Evolutionary conservation across 2,329 filamentous ascomycete species (phyloP).

Genomic region (Cladophialophora yegresii): DNA sequence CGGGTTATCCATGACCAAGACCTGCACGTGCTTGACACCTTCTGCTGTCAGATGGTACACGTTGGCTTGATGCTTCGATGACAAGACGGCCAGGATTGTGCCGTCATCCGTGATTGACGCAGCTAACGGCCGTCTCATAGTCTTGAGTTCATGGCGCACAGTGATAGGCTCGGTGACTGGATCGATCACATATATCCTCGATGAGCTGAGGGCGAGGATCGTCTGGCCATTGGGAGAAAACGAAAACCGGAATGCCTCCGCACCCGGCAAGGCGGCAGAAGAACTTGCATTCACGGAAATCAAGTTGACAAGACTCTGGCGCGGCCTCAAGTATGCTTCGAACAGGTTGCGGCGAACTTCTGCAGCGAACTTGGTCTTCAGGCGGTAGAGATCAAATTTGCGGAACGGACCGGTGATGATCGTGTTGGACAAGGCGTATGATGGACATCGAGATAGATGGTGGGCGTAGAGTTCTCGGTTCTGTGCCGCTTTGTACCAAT

Average conservation of each 20-base stretch:
- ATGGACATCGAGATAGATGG: slow-evolving; percentile 49
- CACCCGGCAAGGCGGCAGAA: slow-evolving; percentile 74
- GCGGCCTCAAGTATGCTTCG: slow-evolving; percentile 71
- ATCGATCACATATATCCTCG: slow-evolving; percentile 77
- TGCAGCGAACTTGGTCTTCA: slow-evolving; percentile 67
- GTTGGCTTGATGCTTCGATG: slow-evolving; percentile 80
- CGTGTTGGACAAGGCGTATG: slow-evolving; percentile 45
- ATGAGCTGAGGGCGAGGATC: slow-evolving; percentile 80
- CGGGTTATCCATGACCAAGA: slow-evolving; percentile 74
- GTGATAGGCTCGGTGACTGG: slow-evolving; percentile 60
- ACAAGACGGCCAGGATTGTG: slow-evolving; percentile 73
- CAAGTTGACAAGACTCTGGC: slow-evolving; percentile 71
- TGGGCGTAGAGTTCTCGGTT: slow-evolving; percentile 49
- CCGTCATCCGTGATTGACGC: slow-evolving; percentile 80
- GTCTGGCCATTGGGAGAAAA: slow-evolving; percentile 74
- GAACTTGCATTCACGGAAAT: slow-evolving; percentile 83
- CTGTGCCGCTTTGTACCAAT: slow-evolving; percentile 50
- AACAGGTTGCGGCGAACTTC: slow-evolving; percentile 78
- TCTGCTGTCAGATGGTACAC: slow-evolving; percentile 70
- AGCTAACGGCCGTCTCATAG: slow-evolving; percentile 71
- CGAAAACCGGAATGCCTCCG: slow-evolving; percentile 82
- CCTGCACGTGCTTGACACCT: slow-evolving; percentile 70
- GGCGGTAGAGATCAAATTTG: slow-evolving; percentile 56
- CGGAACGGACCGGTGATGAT: slow-evolving; percentile 39
- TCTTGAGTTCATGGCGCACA: slow-evolving; percentile 77